A percentile compares a stretch with the other conserved stretches of the same genome.
These are phyloP conservation scores for Hyphopichia pseudoburtonii DNA, from an alignment of 1,139 yeast species.

Conservation along the genomic window DNA sequence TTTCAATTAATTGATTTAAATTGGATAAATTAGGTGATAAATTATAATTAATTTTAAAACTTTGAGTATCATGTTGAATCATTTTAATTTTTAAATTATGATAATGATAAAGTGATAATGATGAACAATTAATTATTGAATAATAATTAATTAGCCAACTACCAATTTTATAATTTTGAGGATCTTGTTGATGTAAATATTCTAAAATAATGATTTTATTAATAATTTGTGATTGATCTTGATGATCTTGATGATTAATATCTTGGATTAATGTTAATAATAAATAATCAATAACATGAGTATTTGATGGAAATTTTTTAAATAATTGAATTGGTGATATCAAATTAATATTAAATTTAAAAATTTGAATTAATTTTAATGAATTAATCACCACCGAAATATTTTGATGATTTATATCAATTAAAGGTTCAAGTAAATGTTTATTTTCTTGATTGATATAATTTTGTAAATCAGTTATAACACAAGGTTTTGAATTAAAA, in stretches of 20 bases:
- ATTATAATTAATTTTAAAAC: slow-evolving; percentile 51
- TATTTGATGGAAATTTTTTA: not conserved
- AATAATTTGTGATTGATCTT: not conserved
- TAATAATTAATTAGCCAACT: slow-evolving; percentile 73
- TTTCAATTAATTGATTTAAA: slow-evolving; percentile 26
- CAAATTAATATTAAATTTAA: not conserved
- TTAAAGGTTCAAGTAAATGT: slow-evolving; percentile 3
- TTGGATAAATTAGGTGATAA: slow-evolving; percentile 24
- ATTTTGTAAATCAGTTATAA: slow-evolving; percentile 54
- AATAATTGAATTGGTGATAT: too few species aligned
- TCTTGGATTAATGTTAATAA: not conserved
- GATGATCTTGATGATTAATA: not conserved
- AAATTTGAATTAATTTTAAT: not conserved
- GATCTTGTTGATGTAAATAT: slow-evolving; percentile 47
- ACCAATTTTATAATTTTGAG: slow-evolving; percentile 63
- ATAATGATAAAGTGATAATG: slow-evolving; percentile 52
- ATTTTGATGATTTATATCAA: not conserved
- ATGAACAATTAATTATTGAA: slow-evolving; percentile 54
- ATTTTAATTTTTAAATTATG: slow-evolving; percentile 64
- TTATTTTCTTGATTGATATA: slow-evolving; percentile 20
- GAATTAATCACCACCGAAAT: not conserved
- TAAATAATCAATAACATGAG: not conserved
- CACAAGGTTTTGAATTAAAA: slow-evolving; percentile 56
- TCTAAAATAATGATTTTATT: slow-evolving; percentile 41
- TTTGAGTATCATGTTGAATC: slow-evolving; percentile 76